Conservation (phyloP, 2,329 filamentous ascomycete species). For the Capronia americana region DNA sequence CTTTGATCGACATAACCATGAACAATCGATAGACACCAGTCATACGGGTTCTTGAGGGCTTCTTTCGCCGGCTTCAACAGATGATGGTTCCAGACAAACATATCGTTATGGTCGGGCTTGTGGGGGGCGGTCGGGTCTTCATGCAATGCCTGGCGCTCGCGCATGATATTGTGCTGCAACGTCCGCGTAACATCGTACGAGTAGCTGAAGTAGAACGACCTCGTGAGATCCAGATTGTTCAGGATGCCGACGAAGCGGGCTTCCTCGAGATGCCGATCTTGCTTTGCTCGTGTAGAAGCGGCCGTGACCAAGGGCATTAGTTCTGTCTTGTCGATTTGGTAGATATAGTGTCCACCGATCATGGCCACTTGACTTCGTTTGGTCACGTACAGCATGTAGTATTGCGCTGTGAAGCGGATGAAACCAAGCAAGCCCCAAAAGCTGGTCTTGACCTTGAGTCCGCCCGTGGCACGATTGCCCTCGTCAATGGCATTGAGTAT, state of each 20-base stretch:
- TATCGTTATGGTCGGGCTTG: slow-evolving; percentile 77
- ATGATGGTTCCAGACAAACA: slow-evolving; percentile 99
- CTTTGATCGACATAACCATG: slow-evolving; percentile 97
- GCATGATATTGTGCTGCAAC: slow-evolving; percentile 87
- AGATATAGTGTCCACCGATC: slow-evolving; percentile 94
- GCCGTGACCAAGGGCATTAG: slow-evolving; percentile 83
- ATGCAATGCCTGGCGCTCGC: slow-evolving; percentile 74
- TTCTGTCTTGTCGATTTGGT: slow-evolving; percentile 93
- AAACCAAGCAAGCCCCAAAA: slow-evolving; percentile 91
- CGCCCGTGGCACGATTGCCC: slow-evolving; percentile 88
- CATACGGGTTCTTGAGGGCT: slow-evolving; percentile 78
- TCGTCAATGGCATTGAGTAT: slow-evolving; percentile 94
- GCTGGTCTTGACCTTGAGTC: slow-evolving; percentile 85
- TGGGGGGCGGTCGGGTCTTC: slow-evolving; percentile 66
- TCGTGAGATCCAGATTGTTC: slow-evolving; percentile 85
- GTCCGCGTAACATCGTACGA: slow-evolving; percentile 95
- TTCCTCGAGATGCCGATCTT: slow-evolving; percentile 88
- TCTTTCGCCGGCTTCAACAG: slow-evolving; percentile 76
- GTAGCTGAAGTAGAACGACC: slow-evolving; percentile 98
- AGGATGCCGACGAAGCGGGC: slow-evolving; percentile 86
- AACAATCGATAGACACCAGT: slow-evolving; percentile 95
- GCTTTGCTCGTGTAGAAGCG: slow-evolving; percentile 68
- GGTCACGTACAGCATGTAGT: slow-evolving; percentile 96
- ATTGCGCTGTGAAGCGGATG: slow-evolving; percentile 91
- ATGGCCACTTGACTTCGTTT: slow-evolving; percentile 96